Evolutionary conservation across 805 yeast species (phyloP), one percentile per base, ranked within the genome.

Genomic region (Phaffomyces antillensis): DNA sequence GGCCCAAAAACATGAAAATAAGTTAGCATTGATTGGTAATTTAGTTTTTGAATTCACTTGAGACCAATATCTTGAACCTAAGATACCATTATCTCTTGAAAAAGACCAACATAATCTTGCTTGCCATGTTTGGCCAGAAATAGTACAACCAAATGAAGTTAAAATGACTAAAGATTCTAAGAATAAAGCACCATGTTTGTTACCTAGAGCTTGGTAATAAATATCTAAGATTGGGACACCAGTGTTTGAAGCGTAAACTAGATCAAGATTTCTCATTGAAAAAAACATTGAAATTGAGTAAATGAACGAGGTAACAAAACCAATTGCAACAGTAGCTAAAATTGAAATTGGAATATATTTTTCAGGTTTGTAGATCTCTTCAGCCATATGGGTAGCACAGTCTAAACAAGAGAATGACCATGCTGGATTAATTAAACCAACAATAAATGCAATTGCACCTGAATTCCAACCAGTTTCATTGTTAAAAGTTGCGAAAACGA

Each of bases 361-460:
- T 49, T 71, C 70, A 11, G 84, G 83, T 18, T 70, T 60, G 15
- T 65, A 52, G 20, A 72, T 71, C 54, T 81, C 87, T 57, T 82
- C 88, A n/a, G 83, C 80, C 72, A 82, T 69, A 53, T 81, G 87
- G 5, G 86, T 78, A 5, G 86, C 85, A 45, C 79, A 75, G 55
- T 81, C 88, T 39, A 79, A 68, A 49, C 86, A 79, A 28, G 78
- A 70, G 60, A 79, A 80, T 9, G 81, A 75, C 83, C 84, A 81
- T 45, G 76, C 73, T 4, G 86, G 83, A 54, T 80, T 80, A 52
- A 81, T 72, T 41, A 81, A 62, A 6, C 86, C 86, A 15, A 78
- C 75, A 42, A 80, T 71, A 54, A 79, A 77, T 0, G 84, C 81
- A 60, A 79, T 72, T 18, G 75, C 84, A 3, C 72, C 51, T 5